phyloP scores from a whole-genome alignment of 495 filamentous ascomycete genomes.

The Podospora australis region DNA sequence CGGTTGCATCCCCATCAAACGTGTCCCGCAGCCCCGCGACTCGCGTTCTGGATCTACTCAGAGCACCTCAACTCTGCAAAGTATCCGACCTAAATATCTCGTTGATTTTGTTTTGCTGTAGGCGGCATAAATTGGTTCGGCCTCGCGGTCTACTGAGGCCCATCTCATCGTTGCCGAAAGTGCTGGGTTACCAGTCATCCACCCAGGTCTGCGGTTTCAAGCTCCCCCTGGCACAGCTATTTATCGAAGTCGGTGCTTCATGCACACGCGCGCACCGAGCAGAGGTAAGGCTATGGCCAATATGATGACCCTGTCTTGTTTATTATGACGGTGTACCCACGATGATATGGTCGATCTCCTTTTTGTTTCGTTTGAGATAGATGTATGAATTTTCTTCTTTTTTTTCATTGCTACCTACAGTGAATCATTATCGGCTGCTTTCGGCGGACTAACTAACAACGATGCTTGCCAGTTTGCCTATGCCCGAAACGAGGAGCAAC shows the following conservation, averaged over 20 bases:
- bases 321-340: slow-evolving; percentile 1
- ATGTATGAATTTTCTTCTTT: background rate
- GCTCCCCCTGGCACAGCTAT: background rate
- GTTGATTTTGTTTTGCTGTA: no score
- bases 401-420: background rate
- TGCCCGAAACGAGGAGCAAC: slow-evolving; percentile 7
- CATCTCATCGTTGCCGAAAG: no score
- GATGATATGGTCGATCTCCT: background rate
- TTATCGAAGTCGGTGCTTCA: slow-evolving; percentile 7
- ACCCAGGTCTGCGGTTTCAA: slow-evolving; percentile 11
- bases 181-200: no score
- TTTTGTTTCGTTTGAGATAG: background rate
- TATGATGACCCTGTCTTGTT: background rate
- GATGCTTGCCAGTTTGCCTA: slow-evolving; percentile 17
- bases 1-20: no score
- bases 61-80: no score
- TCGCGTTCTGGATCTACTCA: no score
- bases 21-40: no score
- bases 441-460: slow-evolving; percentile 11
- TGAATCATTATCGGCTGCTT: no score
- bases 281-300: slow-evolving; percentile 5
- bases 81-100: no score
- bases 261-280: background rate
- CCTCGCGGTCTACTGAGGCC: no score
- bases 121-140: background rate